These are phyloP conservation scores for Cinchona pubescens DNA, from an alignment of 257 asterid genomes.

Conservation along the genomic window DNA sequence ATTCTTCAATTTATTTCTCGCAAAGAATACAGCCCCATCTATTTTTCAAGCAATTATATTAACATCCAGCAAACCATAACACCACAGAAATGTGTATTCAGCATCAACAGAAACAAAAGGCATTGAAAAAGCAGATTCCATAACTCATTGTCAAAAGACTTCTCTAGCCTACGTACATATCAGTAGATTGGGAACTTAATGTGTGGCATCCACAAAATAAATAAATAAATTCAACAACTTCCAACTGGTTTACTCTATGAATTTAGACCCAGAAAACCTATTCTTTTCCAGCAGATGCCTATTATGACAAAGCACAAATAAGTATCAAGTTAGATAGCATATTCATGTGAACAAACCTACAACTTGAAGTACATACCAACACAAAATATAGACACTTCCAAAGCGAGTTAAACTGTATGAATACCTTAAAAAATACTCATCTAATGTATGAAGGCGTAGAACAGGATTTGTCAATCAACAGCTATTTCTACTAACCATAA, in stretches of 20 bases:
- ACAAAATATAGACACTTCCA: not conserved
- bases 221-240: not conserved
- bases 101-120: not conserved
- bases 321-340: not conserved
- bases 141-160: too few species aligned
- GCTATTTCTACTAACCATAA: not conserved
- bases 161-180: not conserved
- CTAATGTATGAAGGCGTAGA: not conserved
- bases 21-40: not conserved
- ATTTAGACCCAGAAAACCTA: not conserved
- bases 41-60: not conserved
- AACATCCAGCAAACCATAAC: not conserved
- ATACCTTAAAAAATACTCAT: too few species aligned
- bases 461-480: not conserved
- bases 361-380: not conserved
- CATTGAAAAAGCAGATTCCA: not conserved
- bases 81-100: not conserved
- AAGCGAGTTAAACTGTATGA: not conserved
- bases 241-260: not conserved
- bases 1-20: not conserved
- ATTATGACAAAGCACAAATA: conserved; percentile 1
- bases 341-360: not conserved
- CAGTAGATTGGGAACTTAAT: not conserved
- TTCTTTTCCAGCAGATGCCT: not conserved
- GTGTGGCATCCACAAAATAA: not conserved